Conservation (phyloP, 495 filamentous ascomycete species). For the Neurospora tetraspora region DNA sequence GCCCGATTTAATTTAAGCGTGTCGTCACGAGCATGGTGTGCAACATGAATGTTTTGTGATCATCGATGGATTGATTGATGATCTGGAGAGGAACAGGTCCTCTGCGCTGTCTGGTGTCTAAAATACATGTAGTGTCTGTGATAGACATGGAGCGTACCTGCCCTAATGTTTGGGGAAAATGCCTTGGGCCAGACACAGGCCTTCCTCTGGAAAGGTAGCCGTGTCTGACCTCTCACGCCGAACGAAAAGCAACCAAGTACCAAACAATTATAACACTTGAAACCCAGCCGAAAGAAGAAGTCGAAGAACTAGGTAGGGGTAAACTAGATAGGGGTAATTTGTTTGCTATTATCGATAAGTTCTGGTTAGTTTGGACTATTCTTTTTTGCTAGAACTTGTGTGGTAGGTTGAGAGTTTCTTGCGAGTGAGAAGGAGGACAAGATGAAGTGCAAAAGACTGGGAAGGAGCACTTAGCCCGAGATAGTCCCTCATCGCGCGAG, state of each 20-base stretch:
- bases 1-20: background rate
- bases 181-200: too few species aligned
- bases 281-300: background rate
- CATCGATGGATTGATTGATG: background rate
- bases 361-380: background rate
- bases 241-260: too few species aligned
- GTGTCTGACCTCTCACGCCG: too few species aligned
- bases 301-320: background rate
- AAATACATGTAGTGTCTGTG: too few species aligned
- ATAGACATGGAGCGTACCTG: too few species aligned
- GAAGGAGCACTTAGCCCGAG: background rate
- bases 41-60: background rate
- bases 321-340: too few species aligned
- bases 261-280: too few species aligned
- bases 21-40: background rate
- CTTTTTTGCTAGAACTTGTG: background rate
- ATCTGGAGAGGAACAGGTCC: background rate
- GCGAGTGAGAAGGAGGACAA: background rate
- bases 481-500: too few species aligned
- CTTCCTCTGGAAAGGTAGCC: too few species aligned
- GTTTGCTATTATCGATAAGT: background rate
- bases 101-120: too few species aligned
- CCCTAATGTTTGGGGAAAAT: too few species aligned
- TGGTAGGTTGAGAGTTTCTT: background rate
- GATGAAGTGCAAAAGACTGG: background rate